A percentile compares a stretch with the other conserved stretches of the same genome.
These are phyloP conservation scores for Begonia fuchsioides DNA, from an alignment of 306 rosid species.

Conservation along the genomic window DNA sequence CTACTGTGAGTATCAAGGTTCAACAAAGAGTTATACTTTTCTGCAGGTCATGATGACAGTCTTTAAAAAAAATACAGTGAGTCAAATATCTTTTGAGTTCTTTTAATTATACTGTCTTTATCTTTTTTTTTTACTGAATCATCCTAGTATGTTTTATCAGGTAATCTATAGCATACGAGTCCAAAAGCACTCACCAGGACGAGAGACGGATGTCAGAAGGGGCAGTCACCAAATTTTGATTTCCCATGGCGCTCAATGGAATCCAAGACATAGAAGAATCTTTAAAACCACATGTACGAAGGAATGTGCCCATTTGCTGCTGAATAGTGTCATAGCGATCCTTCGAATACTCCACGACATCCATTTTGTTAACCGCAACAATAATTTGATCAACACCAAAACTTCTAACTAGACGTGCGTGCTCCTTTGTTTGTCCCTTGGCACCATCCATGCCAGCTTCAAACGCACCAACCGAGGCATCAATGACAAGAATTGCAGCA, in stretches of 20 bases:
- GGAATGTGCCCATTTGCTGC: constrained; percentile 58
- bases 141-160: too few species aligned
- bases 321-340: constrained; percentile 78
- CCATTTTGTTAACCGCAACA: constrained; percentile 92
- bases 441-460: constrained; percentile 81
- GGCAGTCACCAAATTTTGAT: constrained; percentile 81
- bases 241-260: constrained; percentile 82
- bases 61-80: too few species aligned
- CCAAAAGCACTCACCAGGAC: constrained; percentile 48
- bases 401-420: constrained; percentile 87
- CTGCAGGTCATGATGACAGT: too few species aligned
- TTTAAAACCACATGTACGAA: constrained; percentile 74
- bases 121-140: too few species aligned
- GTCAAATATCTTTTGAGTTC: too few species aligned
- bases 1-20: too few species aligned
- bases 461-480: constrained; percentile 81
- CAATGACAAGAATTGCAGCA: constrained; percentile 84
- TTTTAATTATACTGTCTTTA: too few species aligned
- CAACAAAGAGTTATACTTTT: too few species aligned
- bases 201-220: constrained; percentile 52
- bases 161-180: too few species aligned
- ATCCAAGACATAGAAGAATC: constrained; percentile 66
- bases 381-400: constrained; percentile 92
- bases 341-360: constrained; percentile 62
- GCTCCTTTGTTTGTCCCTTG: constrained; percentile 94